Evolutionary conservation across 106 monocot genomes (phyloP).

Genomic region (Dactylorhiza incarnata): DNA sequence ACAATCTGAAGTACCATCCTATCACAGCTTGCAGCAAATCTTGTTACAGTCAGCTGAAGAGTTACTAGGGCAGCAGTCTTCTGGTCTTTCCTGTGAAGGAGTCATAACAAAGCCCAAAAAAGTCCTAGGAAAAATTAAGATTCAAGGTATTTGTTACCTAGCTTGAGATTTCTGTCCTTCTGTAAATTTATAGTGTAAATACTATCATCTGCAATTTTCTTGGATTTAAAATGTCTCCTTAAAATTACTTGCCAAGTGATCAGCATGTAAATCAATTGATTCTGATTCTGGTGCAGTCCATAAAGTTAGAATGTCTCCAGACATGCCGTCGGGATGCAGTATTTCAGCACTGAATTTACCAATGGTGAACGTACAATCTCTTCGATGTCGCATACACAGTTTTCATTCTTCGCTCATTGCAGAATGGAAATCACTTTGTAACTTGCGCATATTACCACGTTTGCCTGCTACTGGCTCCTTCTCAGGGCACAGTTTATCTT

Average conservation of each 20-base stretch:
- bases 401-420: slow-evolving; percentile 47
- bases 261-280: background rate
- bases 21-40: slow-evolving; percentile 59
- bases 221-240: background rate
- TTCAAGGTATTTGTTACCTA: slow-evolving; percentile 49
- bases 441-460: slow-evolving; percentile 40
- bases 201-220: background rate
- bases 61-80: slow-evolving; percentile 48
- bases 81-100: slow-evolving; percentile 54
- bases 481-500: slow-evolving; percentile 57
- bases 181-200: background rate
- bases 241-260: background rate
- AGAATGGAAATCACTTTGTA: slow-evolving; percentile 64
- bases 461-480: slow-evolving; percentile 46
- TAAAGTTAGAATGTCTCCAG: slow-evolving; percentile 71
- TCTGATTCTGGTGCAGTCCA: slow-evolving; percentile 44
- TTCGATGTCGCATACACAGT: slow-evolving; percentile 48
- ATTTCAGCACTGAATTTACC: slow-evolving; percentile 38
- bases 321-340: slow-evolving; percentile 82
- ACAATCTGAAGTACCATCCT: background rate
- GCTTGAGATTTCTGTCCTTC: background rate
- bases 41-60: slow-evolving; percentile 91
- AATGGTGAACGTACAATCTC: slow-evolving; percentile 36
- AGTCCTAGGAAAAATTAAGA: slow-evolving; percentile 84
- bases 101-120: slow-evolving; percentile 67